Evolutionary conservation across 2,329 filamentous ascomycete species (phyloP).

Genomic region (Fonsecaea pedrosoi): DNA sequence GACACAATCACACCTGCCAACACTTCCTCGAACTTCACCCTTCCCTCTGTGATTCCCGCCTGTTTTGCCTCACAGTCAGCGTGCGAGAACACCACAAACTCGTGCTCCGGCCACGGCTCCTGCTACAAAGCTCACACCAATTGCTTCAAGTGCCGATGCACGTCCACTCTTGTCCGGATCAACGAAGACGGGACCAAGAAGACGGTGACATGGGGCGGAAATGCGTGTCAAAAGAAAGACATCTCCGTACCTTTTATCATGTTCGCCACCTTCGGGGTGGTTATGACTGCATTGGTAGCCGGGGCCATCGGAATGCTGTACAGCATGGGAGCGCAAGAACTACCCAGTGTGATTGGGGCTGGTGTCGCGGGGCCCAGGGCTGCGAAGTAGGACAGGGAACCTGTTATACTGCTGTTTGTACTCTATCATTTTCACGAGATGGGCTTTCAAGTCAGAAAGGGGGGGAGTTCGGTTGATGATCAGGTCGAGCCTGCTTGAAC

Average conservation of each 20-base stretch:
- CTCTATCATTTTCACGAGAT: not conserved
- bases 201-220: conserved; percentile 79
- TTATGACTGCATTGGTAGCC: conserved; percentile 70
- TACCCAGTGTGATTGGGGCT: conserved; percentile 94
- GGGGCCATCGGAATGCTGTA: conserved; percentile 80
- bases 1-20: conserved; percentile 48
- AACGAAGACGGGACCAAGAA: conserved; percentile 61
- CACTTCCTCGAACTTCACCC: conserved; percentile 45
- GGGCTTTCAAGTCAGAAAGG: not conserved
- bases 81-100: conserved; percentile 73
- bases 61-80: conserved; percentile 76
- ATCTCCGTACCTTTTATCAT: conserved; percentile 89
- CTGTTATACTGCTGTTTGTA: not conserved
- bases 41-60: conserved; percentile 63
- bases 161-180: conserved; percentile 59
- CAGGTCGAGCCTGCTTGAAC: not conserved
- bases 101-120: conserved; percentile 80
- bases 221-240: conserved; percentile 89
- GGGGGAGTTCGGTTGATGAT: not conserved
- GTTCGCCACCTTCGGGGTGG: conserved; percentile 75
- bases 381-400: conserved; percentile 46
- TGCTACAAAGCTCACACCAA: conserved; percentile 72
- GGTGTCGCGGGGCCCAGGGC: conserved; percentile 76
- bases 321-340: conserved; percentile 81
- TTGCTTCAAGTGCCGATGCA: conserved; percentile 84